phyloP scores from a whole-genome alignment of 2,329 filamentous ascomycete species.

The Stachybotrys chartarum region DNA sequence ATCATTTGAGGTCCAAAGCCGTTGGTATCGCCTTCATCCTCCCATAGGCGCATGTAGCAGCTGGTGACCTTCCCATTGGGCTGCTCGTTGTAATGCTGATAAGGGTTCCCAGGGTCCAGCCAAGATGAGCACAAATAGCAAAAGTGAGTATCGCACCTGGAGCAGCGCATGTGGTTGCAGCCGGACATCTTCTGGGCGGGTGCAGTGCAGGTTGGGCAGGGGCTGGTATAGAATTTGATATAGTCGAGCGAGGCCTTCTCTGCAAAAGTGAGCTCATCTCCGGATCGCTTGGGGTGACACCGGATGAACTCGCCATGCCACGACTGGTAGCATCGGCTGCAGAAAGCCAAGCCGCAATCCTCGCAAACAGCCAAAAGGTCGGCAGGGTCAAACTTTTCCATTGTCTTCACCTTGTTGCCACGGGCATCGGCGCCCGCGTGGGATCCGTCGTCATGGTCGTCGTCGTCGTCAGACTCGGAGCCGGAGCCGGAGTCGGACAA shows the following conservation, averaged over 20 bases:
- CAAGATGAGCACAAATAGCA: conserved; percentile 92
- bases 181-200: conserved; percentile 86
- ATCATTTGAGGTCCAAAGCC: conserved; percentile 22
- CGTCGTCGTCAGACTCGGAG: conserved; percentile 37
- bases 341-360: conserved; percentile 87
- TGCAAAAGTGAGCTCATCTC: conserved; percentile 69
- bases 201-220: conserved; percentile 80
- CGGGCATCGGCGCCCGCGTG: conserved; percentile 15
- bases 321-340: conserved; percentile 58
- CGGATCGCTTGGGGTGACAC: conserved; percentile 60
- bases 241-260: conserved; percentile 85
- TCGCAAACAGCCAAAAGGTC: conserved; percentile 80
- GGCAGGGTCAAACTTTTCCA: conserved; percentile 32
- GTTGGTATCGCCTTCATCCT: conserved; percentile 49
- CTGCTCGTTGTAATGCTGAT: conserved; percentile 75
- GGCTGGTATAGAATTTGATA: conserved; percentile 70
- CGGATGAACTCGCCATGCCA: conserved; percentile 84
- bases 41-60: conserved; percentile 87
- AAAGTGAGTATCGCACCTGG: conserved; percentile 83
- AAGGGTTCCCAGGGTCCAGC: conserved; percentile 75
- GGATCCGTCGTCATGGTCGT: conserved; percentile 15
- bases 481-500: conserved; percentile 39
- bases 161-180: conserved; percentile 96
- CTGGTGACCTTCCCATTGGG: conserved; percentile 43
- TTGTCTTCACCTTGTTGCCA: conserved; percentile 10